phyloP scores from a whole-genome alignment of 106 monocot species.

The Acorus gramineus region DNA sequence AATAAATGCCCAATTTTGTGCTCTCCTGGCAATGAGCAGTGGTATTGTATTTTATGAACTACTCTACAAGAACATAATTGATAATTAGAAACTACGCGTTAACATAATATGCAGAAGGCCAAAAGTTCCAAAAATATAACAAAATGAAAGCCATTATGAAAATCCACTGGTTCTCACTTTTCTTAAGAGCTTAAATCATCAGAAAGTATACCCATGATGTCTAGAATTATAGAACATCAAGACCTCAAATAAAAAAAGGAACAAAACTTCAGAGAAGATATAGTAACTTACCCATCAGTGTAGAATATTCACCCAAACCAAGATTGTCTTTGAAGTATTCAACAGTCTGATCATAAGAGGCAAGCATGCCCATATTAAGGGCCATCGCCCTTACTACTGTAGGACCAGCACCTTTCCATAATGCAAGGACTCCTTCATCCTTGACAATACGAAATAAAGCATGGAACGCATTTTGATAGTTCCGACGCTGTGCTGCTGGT shows the following conservation, averaged over 20 bases:
- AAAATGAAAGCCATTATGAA: too few relatives aligned
- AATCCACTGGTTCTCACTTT: too few relatives aligned
- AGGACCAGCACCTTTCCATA: constrained; percentile 90
- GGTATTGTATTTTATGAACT: too few relatives aligned
- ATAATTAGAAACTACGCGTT: too few relatives aligned
- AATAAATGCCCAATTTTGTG: too few relatives aligned
- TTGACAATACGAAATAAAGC: constrained; percentile 58
- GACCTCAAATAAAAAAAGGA: not conserved
- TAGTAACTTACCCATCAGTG: constrained; percentile 49
- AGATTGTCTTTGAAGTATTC: constrained; percentile 79
- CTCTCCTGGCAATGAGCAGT: too few relatives aligned
- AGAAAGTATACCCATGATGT: not conserved
- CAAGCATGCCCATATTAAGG: constrained; percentile 95
- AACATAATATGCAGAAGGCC: too few relatives aligned
- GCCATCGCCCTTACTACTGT: constrained; percentile 87
- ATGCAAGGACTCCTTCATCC: constrained; percentile 72
- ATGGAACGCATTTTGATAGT: constrained; percentile 80
- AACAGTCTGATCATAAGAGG: constrained; percentile 84
- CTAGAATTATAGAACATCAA: too few relatives aligned
- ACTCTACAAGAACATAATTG: too few relatives aligned
- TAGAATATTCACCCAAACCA: constrained; percentile 66
- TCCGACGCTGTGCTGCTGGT: constrained; percentile 54
- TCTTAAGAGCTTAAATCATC: not conserved
- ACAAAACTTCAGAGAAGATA: not conserved
- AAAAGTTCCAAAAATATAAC: too few relatives aligned